Percentiles rank a stretch among this genome's conserved stretches.
phyloP scores from a whole-genome alignment of 345 rosid genomes.

The Murraya paniculata region DNA sequence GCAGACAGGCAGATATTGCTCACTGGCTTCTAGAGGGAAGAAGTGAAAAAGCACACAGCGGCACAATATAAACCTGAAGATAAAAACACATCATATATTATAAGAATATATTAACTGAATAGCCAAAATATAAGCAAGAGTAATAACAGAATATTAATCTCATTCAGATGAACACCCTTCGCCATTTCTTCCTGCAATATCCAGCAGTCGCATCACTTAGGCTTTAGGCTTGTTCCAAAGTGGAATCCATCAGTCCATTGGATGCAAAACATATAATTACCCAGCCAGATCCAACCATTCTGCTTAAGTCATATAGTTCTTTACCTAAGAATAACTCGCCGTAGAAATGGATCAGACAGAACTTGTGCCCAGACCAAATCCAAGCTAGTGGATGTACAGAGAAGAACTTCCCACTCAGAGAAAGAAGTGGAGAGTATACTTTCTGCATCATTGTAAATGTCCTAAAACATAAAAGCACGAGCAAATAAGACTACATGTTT shows the following conservation, averaged over 20 bases:
- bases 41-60: conserved; percentile 57
- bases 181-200: not conserved
- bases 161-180: not conserved
- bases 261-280: conserved; percentile 1
- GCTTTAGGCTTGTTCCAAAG: not conserved
- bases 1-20: conserved; percentile 71
- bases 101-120: not conserved
- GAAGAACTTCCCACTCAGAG: conserved; percentile 84
- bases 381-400: conserved; percentile 68
- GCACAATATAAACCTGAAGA: conserved; percentile 87
- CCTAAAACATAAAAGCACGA: conserved; percentile 37
- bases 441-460: conserved; percentile 60
- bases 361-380: conserved; percentile 97
- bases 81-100: not conserved
- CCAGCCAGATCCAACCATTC: not conserved
- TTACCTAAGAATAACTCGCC: conserved; percentile 89
- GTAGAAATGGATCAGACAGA: conserved; percentile 77
- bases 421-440: conserved; percentile 67
- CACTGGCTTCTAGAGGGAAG: conserved; percentile 41
- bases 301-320: not conserved
- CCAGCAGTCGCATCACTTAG: not conserved
- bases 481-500: conserved; percentile 6
- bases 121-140: not conserved
- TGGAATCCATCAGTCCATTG: not conserved
- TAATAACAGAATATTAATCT: not conserved